Evolutionary conservation across 2,329 filamentous ascomycete species (phyloP).

Genomic region (Penicillium paneum): DNA sequence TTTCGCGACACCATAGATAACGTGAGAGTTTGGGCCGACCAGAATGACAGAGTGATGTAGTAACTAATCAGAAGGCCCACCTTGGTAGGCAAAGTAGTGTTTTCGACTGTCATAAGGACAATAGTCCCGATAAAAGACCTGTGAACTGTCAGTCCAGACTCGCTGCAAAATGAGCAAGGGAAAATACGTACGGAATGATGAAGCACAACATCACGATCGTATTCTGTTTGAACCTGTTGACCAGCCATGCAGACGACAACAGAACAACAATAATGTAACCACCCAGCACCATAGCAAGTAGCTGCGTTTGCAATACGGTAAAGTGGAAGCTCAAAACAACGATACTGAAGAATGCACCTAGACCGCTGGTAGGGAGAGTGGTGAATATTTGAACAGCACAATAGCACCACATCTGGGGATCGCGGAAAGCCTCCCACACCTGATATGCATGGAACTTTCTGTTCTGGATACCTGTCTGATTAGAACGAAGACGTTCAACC

Average conservation of each 20-base stretch:
- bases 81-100: conserved; percentile 52
- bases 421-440: conserved; percentile 56
- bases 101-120: conserved; percentile 66
- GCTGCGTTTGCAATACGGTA: conserved; percentile 63
- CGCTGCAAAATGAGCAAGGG: background rate
- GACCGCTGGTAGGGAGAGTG: conserved; percentile 68
- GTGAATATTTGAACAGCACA: conserved; percentile 66
- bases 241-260: conserved; percentile 63
- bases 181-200: conserved; percentile 57
- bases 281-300: conserved; percentile 70
- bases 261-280: conserved; percentile 70
- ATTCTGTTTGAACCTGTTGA: conserved; percentile 68
- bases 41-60: conserved; percentile 75
- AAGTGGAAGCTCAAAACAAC: conserved; percentile 71
- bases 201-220: conserved; percentile 63
- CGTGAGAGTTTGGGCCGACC: conserved; percentile 66
- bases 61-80: conserved; percentile 69
- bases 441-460: conserved; percentile 53
- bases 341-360: conserved; percentile 71
- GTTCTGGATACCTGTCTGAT: conserved; percentile 62
- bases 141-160: background rate
- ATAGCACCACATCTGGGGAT: conserved; percentile 67
- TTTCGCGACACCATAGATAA: conserved; percentile 68
- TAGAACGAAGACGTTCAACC: conserved; percentile 59
- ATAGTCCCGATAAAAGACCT: conserved; percentile 70